A percentile compares a stretch with the other conserved stretches of the same genome.
Conservation (phyloP, 371 early-diverging fungal genomes). For the Phascolomyces articulosus region DNA sequence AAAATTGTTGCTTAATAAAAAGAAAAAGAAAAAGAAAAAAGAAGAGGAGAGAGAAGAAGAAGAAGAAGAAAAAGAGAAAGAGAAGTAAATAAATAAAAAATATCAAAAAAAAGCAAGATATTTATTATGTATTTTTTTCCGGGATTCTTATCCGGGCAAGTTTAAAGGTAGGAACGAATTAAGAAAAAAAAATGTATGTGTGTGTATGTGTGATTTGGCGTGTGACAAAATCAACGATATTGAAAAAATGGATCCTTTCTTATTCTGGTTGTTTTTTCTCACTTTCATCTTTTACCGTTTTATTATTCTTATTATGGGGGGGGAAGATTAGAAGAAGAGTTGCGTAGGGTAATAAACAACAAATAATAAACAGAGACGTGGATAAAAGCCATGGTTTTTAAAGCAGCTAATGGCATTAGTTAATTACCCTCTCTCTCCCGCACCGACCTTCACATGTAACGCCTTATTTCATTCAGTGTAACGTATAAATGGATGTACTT, state of each 20-base stretch:
- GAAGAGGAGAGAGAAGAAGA: constrained; percentile 1
- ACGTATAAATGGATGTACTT: not conserved
- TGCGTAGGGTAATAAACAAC: too few relatives aligned
- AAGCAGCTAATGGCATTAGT: too few relatives aligned
- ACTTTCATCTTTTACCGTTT: too few relatives aligned
- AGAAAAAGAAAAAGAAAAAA: not conserved
- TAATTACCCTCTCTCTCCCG: not conserved
- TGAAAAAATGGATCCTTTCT: constrained; percentile 1
- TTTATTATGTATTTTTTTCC: constrained; percentile 5
- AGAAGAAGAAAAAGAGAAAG: not conserved
- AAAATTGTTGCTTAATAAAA: too few relatives aligned
- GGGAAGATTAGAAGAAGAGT: too few relatives aligned
- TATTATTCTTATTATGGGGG: too few relatives aligned
- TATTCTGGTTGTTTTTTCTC: not conserved
- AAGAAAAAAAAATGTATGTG: not conserved
- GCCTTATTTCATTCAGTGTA: constrained; percentile 1
- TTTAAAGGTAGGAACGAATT: too few relatives aligned
- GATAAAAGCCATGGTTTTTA: too few relatives aligned
- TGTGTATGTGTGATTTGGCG: constrained; percentile 10
- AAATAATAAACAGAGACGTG: too few relatives aligned
- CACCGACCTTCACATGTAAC: constrained; percentile 9
- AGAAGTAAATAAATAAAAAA: too few relatives aligned
- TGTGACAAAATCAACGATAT: constrained; percentile 13
- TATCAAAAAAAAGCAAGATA: constrained; percentile 1
- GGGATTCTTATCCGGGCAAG: constrained; percentile 4